Percentiles rank a stretch among this genome's conserved stretches.
These are phyloP conservation scores for Oryza glaberrima DNA, from an alignment of 176 grass and related monocot genomes.

Conservation along the genomic window DNA sequence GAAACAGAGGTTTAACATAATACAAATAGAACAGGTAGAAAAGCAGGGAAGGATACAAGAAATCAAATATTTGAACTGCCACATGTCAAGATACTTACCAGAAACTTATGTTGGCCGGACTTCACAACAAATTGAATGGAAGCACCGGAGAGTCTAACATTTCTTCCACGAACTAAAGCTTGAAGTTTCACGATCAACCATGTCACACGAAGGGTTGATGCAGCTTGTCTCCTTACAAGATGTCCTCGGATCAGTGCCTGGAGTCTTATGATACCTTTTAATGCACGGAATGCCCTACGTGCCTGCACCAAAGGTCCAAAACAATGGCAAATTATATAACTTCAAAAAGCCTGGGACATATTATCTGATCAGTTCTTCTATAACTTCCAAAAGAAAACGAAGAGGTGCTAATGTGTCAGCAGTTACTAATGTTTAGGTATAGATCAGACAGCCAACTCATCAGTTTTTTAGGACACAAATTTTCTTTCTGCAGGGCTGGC, in stretches of 20 bases:
- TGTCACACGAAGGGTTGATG: slow-evolving; percentile 69
- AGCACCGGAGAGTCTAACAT: slow-evolving; percentile 50
- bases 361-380: slow-evolving; percentile 10
- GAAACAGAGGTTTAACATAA: neutral
- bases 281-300: slow-evolving; percentile 78
- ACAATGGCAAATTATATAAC: slow-evolving; percentile 14
- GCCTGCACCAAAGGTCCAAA: slow-evolving; percentile 53
- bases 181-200: slow-evolving; percentile 79
- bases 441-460: neutral
- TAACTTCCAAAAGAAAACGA: slow-evolving; percentile 1
- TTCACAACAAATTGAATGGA: slow-evolving; percentile 37
- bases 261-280: slow-evolving; percentile 96
- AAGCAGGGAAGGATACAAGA: neutral
- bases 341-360: neutral
- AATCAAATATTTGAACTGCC: neutral
- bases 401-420: slow-evolving; percentile 17
- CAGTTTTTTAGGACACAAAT: neutral
- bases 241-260: slow-evolving; percentile 91
- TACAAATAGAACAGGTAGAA: neutral
- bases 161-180: slow-evolving; percentile 77
- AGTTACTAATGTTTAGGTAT: neutral
- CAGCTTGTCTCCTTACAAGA: slow-evolving; percentile 92
- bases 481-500: neutral
- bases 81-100: slow-evolving; percentile 41
- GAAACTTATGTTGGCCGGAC: slow-evolving; percentile 37